phyloP scores from a whole-genome alignment of 1,284 basidiomycete genomes.

The Prillingera fragicola region DNA sequence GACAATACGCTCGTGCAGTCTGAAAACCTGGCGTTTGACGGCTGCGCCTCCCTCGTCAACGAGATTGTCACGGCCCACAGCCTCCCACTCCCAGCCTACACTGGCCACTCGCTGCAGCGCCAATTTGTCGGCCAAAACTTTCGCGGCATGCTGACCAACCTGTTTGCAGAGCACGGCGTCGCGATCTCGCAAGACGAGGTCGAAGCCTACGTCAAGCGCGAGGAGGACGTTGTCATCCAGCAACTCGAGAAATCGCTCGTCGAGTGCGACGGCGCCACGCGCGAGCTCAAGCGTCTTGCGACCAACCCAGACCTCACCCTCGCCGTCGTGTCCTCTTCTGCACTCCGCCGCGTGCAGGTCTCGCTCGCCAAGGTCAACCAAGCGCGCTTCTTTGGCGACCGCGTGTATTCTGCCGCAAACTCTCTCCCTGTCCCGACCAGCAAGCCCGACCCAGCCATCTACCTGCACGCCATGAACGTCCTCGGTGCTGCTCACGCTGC shows the following conservation, averaged over 20 bases:
- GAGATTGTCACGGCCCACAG: slow-evolving; percentile 10
- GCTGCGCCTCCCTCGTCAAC: slow-evolving; percentile 25
- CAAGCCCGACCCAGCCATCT: slow-evolving; percentile 31
- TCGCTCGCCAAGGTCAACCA: slow-evolving; percentile 18
- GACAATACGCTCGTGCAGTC: slow-evolving; percentile 32
- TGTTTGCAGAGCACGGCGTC: slow-evolving; percentile 16
- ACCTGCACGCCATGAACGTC: slow-evolving; percentile 14
- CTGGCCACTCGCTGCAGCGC: slow-evolving; percentile 15
- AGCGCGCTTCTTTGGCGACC: slow-evolving; percentile 15
- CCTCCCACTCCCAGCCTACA: slow-evolving; percentile 9
- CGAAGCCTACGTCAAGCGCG: slow-evolving; percentile 16
- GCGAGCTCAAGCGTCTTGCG: slow-evolving; percentile 9
- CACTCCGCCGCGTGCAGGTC: slow-evolving; percentile 22
- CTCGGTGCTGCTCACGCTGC: slow-evolving; percentile 11
- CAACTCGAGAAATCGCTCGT: slow-evolving; percentile 11
- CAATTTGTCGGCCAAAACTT: slow-evolving; percentile 29
- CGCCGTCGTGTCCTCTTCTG: slow-evolving; percentile 21
- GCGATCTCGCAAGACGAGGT: slow-evolving; percentile 14
- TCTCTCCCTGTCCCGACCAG: slow-evolving; percentile 17
- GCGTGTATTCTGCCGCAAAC: slow-evolving; percentile 24
- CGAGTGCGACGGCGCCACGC: slow-evolving; percentile 16
- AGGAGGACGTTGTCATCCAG: slow-evolving; percentile 17
- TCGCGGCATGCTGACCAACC: slow-evolving; percentile 20
- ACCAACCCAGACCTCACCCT: slow-evolving; percentile 10
- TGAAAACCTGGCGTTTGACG: slow-evolving; percentile 25